Base-by-base conservation (phyloP, 2,329 filamentous ascomycete species). In the Cytospora paraplurivora region DNA sequence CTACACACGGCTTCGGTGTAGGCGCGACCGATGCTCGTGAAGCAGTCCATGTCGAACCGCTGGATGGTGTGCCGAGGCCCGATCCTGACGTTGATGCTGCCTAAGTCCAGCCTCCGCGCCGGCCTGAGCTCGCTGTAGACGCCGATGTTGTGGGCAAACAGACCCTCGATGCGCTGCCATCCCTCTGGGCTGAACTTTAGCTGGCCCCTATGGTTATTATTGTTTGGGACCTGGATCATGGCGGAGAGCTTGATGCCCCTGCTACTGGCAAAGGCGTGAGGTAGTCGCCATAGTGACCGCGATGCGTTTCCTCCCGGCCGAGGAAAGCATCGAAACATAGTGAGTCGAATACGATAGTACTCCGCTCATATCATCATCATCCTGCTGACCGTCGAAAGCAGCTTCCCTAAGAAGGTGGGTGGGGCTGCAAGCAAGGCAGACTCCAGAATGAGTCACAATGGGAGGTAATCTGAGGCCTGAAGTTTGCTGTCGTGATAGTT, bases 271-370 rank as follows among this genome's bases (percentile, higher is more conserved):
- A 19, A 13, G 38, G 8, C 34, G 32, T 37, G 53, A 21, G 49
- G 50, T n/a, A 47, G 10, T 32, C 21, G 38, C 61, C 61, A 63
- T 66, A 1, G 34, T 34, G 53, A 5, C 41, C 33, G 10, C 2
- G 17, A 15, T 35, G 50, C 17, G 11, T 21, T 58, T 49, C 21
- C 51, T 37, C 60, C 52, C 15, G 50, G 50, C 38, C 37, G 41
- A 33, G 19, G 38, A 51, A 52, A 32, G 47, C 62, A 61, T 51
- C 53, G 62, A 37, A 61, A 63, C 64, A 66, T 66, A 33, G 12
- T 17, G n/a, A 11, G 19, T n/a, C 35, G 13, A 10, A 17, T 47
- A 49, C 34, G 51, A n/a, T 12, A 27, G 47, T 19, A 34, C 51
- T 37, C 13, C 41, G 44, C 32, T 55, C 58, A 61, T 55, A 52